phyloP scores from a whole-genome alignment of 495 filamentous ascomycete species.

The Xylaria venustula region DNA sequence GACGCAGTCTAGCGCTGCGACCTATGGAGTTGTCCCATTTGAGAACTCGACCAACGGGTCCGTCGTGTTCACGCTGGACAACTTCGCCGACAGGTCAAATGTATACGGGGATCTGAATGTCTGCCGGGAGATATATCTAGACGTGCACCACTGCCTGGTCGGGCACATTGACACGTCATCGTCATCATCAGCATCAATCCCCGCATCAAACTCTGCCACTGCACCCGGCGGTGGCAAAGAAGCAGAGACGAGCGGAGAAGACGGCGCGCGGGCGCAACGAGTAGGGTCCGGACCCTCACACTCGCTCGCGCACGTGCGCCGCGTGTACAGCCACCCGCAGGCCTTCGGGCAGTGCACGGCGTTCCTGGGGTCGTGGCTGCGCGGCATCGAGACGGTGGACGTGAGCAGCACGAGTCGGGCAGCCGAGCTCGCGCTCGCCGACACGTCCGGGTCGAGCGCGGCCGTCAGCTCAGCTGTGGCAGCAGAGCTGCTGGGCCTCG shows the following conservation, averaged over 20 bases:
- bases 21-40: constrained; percentile 85
- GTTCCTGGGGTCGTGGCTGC: constrained; percentile 67
- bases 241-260: constrained; percentile 8
- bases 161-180: constrained; percentile 40
- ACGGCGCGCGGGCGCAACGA: constrained; percentile 7
- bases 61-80: constrained; percentile 84
- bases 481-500: constrained; percentile 62
- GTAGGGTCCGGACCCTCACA: constrained; percentile 30
- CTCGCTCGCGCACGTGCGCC: constrained; percentile 48
- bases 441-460: constrained; percentile 57
- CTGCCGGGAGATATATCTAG: constrained; percentile 77
- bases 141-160: constrained; percentile 83
- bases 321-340: constrained; percentile 88
- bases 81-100: constrained; percentile 69
- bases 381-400: constrained; percentile 73
- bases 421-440: constrained; percentile 68
- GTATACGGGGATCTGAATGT: constrained; percentile 65
- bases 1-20: constrained; percentile 61
- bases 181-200: constrained; percentile 19
- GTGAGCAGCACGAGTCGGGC: constrained; percentile 83
- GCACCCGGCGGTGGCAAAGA: constrained; percentile 14
- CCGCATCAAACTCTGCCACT: constrained; percentile 15
- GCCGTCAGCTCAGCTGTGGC: constrained; percentile 78
- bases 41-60: constrained; percentile 95
- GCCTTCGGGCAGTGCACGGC: constrained; percentile 87